Evolutionary conservation across 1,139 yeast species (phyloP), one percentile per base, ranked within the genome.

Genomic region (Blastobotrys petasosporus): DNA sequence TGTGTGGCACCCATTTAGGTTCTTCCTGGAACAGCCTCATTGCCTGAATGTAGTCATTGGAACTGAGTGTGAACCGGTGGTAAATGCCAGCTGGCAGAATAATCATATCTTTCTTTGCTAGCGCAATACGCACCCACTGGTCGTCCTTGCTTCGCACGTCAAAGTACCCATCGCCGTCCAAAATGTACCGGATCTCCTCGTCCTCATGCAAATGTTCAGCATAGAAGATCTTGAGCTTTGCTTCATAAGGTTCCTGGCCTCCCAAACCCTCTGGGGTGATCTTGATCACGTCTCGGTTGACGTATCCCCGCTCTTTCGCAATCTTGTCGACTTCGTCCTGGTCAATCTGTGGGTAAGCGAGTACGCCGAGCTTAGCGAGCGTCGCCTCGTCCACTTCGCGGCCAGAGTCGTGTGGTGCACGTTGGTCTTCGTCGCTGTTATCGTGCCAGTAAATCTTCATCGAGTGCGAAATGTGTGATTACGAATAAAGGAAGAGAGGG

Each of bases 201-300:
- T 92, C 98, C 64, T 92, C 97, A 63, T 92, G 98, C 54, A 86
- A 73, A 65, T 92, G 98, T 64, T 92, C 97, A 42, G 77, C 73
- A 68, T 83, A 87, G 65, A 90, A 90, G 46, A 67, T 75, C 51
- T 75, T 70, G 67, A 90, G 75, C 64, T 87, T 86, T 49, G 70
- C 71, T 53, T 79, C 74, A 59, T 84, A 78, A 0, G 78, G 81
- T 34, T 76, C 73, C 44, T 81, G 81, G 39, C 83, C 80, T 6
- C 82, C 81, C 60, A 88, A 79, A 0, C 82, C 72, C 7, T 68
- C 77, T 38, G 79, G 75, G 31, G 79, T 76, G 47, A 92, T 74
- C 41, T 69, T 69, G 29, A 92, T 78, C 44, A 70, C 73, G 65
- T 92, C 98, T 51, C 95, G 69, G 66, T 88, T 88, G 63, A 79